A percentile compares a stretch with the other conserved stretches of the same genome.
These are phyloP conservation scores for Fusarium torulosum DNA, from an alignment of 2,329 filamentous ascomycete species.

Conservation along the genomic window DNA sequence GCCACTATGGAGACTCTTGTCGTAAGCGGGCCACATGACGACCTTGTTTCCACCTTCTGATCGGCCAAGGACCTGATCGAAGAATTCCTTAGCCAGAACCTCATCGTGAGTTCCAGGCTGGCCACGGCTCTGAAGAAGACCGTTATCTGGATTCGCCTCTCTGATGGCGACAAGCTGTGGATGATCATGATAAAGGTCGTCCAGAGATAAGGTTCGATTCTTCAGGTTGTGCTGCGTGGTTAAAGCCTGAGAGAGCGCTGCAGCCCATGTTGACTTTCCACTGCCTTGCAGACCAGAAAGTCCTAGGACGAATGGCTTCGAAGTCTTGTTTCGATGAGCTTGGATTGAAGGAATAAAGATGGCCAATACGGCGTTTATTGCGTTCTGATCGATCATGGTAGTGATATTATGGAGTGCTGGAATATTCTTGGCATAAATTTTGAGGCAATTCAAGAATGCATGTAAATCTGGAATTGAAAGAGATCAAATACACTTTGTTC, in stretches of 20 bases:
- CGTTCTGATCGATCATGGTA: slow-evolving; percentile 42
- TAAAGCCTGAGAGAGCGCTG: slow-evolving; percentile 35
- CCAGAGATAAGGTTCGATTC: slow-evolving; percentile 36
- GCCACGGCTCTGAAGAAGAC: slow-evolving; percentile 36
- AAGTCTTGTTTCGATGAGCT: slow-evolving; percentile 19
- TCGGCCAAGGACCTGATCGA: slow-evolving; percentile 12
- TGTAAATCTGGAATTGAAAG: not conserved
- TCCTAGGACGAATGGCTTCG: slow-evolving; percentile 39
- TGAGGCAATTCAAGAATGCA: not conserved
- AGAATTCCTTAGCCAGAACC: slow-evolving; percentile 25
- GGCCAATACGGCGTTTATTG: slow-evolving; percentile 36
- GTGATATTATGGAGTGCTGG: no score
- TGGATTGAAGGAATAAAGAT: slow-evolving; percentile 37
- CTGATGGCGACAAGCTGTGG: slow-evolving; percentile 35
- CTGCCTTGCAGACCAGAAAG: slow-evolving; percentile 46
- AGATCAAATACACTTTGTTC: not conserved
- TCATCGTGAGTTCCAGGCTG: slow-evolving; percentile 45
- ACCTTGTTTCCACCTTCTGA: not conserved
- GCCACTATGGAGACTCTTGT: slow-evolving; percentile 42
- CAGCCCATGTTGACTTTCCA: slow-evolving; percentile 48
- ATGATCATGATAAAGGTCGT: slow-evolving; percentile 42
- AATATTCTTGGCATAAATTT: not conserved
- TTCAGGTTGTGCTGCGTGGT: slow-evolving; percentile 31
- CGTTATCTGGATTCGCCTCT: slow-evolving; percentile 37
- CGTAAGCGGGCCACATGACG: slow-evolving; percentile 42